Percentiles rank a stretch among this genome's conserved stretches.
These are phyloP conservation scores for Physcomitrium patens DNA, from an alignment of 225 moss, liverwort and hornwort genomes.

Conservation along the genomic window DNA sequence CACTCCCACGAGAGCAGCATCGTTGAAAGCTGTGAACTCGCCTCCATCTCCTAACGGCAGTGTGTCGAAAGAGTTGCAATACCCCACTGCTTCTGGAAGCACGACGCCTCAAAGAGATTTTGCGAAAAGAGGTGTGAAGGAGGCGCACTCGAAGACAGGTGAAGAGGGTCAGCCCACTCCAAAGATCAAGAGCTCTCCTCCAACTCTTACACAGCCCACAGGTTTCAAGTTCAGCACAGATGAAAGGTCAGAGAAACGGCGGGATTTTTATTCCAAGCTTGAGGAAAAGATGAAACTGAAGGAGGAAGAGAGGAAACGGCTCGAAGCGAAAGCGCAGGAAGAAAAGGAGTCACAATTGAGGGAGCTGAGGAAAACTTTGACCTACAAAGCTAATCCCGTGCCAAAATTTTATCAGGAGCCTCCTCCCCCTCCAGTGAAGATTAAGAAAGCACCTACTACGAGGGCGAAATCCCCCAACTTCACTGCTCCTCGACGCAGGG, in stretches of 20 bases:
- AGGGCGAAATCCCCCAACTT: slow-evolving; percentile 77
- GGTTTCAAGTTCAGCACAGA: slow-evolving; percentile 76
- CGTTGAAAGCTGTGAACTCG: slow-evolving; percentile 42
- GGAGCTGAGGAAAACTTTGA: slow-evolving; percentile 69
- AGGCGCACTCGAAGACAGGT: not conserved
- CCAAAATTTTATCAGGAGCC: slow-evolving; percentile 83
- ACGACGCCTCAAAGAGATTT: slow-evolving; percentile 30
- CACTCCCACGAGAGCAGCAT: slow-evolving; percentile 41
- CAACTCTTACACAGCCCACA: slow-evolving; percentile 55
- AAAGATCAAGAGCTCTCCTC: slow-evolving; percentile 64
- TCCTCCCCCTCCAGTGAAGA: slow-evolving; percentile 57
- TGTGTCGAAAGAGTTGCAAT: slow-evolving; percentile 23
- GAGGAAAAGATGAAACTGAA: slow-evolving; percentile 73
- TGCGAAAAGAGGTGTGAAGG: slow-evolving; percentile 22
- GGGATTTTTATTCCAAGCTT: slow-evolving; percentile 76
- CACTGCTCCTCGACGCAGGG: slow-evolving; percentile 65
- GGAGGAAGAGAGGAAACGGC: slow-evolving; percentile 73
- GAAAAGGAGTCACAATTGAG: slow-evolving; percentile 74
- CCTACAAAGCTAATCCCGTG: slow-evolving; percentile 81
- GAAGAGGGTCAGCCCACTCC: slow-evolving; percentile 38
- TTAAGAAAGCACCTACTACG: slow-evolving; percentile 74
- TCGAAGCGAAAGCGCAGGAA: slow-evolving; percentile 69
- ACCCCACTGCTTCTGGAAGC: slow-evolving; percentile 13
- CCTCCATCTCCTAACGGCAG: slow-evolving; percentile 15
- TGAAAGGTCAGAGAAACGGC: slow-evolving; percentile 78